Base-by-base conservation (phyloP, 1,284 basidiomycete genomes). In the Apiotrichum gamsii region DNA sequence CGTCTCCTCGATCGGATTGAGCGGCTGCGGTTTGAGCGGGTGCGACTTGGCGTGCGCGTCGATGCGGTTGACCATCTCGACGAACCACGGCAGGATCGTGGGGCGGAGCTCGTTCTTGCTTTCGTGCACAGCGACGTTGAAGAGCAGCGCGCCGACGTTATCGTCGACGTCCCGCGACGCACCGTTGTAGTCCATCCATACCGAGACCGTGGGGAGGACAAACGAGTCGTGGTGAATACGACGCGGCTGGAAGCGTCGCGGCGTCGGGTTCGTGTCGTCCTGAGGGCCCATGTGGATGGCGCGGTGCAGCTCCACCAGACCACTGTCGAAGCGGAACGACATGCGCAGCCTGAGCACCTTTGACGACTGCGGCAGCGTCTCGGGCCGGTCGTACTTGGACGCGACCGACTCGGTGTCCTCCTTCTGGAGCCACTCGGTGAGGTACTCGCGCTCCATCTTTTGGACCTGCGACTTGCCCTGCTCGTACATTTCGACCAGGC, bases 71-170 rank as follows among this genome's bases (percentile, higher is more conserved):
- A 61, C 54, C 21, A 62, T 85, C 11, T 67, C 84, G 0, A 85
- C 80, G 29, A 94, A 70, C 73, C 94, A 94, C 2, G 86, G 86
- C 9, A 95, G 73, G 18, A 95, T 73, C 4, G 81, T 83, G 0
- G 91, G 90, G 25, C 81, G 74, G 21, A 95, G 75, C 1, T 79
- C 82, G 65, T 95, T 95, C 51, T 82, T 79, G 63, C 89, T 93
- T 1, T 86, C 84, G 63, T 91, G 87, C 16, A 95, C 78, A 5
- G 86, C 86, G 64, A 48, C 29, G 36, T 59, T 59, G 49, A 56
- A 41, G 8, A 59, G 43, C 11, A 60, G 34, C 2, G 39, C 45
- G 20, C 54, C 49, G 39, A 44, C 41, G 2, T 33, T 42, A 9
- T 57, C 53, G 29, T 16, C 34, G 5, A 18, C 35, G 4, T 37